Conservation (phyloP, 108 stramenopile genomes). For the Skeletonema potamos region DNA sequence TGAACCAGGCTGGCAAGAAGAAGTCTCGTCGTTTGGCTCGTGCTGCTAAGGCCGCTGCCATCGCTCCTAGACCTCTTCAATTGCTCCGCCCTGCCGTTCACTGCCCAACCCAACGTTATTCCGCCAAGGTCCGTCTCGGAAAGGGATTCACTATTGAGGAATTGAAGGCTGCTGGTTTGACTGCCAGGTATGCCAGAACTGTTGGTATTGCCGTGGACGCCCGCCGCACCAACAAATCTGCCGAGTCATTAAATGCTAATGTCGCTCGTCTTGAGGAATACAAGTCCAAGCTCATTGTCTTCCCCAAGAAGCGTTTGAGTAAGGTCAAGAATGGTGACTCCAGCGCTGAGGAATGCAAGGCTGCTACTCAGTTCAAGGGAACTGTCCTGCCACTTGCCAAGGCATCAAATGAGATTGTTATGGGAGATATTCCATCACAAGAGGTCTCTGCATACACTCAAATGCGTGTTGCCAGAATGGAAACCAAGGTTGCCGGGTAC, state of each 20-base stretch:
- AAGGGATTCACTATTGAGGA: slow-evolving; percentile 96
- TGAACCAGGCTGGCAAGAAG: slow-evolving; percentile 98
- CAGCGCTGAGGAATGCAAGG: slow-evolving; percentile 61
- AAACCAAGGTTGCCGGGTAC: slow-evolving; percentile 83
- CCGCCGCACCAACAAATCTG: slow-evolving; percentile 89
- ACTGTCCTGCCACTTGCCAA: slow-evolving; percentile 79
- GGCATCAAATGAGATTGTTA: slow-evolving; percentile 64
- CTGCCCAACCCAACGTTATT: slow-evolving; percentile 96
- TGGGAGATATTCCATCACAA: slow-evolving; percentile 86
- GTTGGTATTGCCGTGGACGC: slow-evolving; percentile 97
- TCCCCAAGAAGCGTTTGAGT: slow-evolving; percentile 78
- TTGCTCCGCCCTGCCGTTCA: slow-evolving; percentile 94
- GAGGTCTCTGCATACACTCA: slow-evolving; percentile 71
- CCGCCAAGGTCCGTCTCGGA: slow-evolving; percentile 93
- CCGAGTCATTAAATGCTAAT: slow-evolving; percentile 85
- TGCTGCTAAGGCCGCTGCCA: slow-evolving; percentile 93
- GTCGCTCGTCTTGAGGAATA: slow-evolving; percentile 96
- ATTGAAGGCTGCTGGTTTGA: slow-evolving; percentile 93
- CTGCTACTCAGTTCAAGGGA: slow-evolving; percentile 71
- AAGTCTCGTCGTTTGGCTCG: slow-evolving; percentile 93
- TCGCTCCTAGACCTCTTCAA: slow-evolving; percentile 94
- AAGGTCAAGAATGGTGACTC: slow-evolving; percentile 81
- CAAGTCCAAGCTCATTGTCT: slow-evolving; percentile 92
- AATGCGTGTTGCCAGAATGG: slow-evolving; percentile 79
- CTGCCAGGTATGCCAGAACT: slow-evolving; percentile 83